Base-by-base conservation (phyloP, 768 basidiomycete species). In the Leucosporidium yakuticum region DNA sequence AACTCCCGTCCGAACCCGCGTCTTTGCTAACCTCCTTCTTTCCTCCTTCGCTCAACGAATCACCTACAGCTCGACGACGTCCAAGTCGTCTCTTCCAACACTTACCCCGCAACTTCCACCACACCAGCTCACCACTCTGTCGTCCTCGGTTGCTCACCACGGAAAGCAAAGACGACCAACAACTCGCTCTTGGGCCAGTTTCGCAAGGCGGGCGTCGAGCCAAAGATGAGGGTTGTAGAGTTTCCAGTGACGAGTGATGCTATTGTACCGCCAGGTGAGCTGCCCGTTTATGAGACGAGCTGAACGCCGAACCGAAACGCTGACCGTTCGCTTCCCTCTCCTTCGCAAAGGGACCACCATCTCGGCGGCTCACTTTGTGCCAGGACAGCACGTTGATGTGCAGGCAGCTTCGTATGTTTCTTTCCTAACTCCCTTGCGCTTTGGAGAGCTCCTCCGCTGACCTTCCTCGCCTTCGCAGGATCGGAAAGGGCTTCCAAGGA, bases 401-500 rank as follows among this genome's bases (percentile, higher is more conserved):
- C 83, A 89, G 69, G 89, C 89, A 11, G 89, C 88, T 72, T 91
- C 90, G 95, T 98, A 76, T 73, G 90, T 84, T 31, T n/a, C n/a
- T n/a, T 21, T 63, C 1, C 20, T 67, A 44, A 9, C 53, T 25
- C 34, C 56, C 29, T 23, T 1, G 39, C 32, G 27, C 20, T 29
- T n/a, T n/a, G 27, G 25, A 29, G 36, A 64, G 47, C 9, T 6
- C 4, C 3, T 12, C n/a, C 5, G 36, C 57, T 56, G 48, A 29
- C 51, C 27, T 23, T 36, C 4, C 11, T 20, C 20, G 75, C 36
- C 17, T 31, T 15, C 62, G 50, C 65, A 99, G 94, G 5, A 89
- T 95, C 66, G 96, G 96, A 29, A 98, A 98, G 80, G 96, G 96
- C 12, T 97, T 94, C 79, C 89, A 91, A 71, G 96, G 96, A 75